phyloP scores from a whole-genome alignment of 345 rosid genomes.

The Brassica juncea region DNA sequence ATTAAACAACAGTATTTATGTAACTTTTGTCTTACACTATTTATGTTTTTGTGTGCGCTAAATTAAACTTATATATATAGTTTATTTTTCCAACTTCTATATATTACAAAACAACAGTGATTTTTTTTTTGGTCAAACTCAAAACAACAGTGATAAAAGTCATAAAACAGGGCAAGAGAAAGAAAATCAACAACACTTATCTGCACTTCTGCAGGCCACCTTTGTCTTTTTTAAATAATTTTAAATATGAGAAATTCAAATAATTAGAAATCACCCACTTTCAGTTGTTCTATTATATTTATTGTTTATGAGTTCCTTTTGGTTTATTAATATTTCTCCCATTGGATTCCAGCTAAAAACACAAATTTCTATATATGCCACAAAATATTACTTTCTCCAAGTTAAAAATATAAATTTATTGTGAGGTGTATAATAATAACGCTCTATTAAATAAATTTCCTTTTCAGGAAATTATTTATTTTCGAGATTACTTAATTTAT shows the following conservation, averaged over 20 bases:
- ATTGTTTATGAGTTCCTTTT: slow-evolving; percentile 25
- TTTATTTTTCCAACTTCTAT: too few species aligned
- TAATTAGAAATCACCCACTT: slow-evolving; percentile 42
- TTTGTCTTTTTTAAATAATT: slow-evolving; percentile 24
- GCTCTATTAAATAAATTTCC: slow-evolving; percentile 30
- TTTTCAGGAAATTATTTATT: slow-evolving; percentile 13
- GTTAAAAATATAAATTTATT: slow-evolving; percentile 21
- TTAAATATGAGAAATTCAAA: slow-evolving; percentile 29
- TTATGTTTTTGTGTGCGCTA: not conserved
- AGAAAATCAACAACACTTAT: slow-evolving; percentile 5
- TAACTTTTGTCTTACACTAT: not conserved
- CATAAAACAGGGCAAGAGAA: not conserved
- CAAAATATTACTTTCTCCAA: not conserved
- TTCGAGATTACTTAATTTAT: slow-evolving; percentile 28
- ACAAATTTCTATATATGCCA: slow-evolving; percentile 37
- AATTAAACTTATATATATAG: not conserved
- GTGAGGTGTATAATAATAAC: slow-evolving; percentile 28
- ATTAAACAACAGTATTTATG: too few species aligned
- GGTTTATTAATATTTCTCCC: slow-evolving; percentile 27
- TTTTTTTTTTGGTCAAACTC: too few species aligned
- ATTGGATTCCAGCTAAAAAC: slow-evolving; percentile 63
- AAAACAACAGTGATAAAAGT: not conserved
- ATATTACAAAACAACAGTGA: too few species aligned
- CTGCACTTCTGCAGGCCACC: slow-evolving; percentile 43
- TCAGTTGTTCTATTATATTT: slow-evolving; percentile 38